These are phyloP conservation scores for Acacia acuminata DNA, from an alignment of 306 rosid species.

Conservation along the genomic window DNA sequence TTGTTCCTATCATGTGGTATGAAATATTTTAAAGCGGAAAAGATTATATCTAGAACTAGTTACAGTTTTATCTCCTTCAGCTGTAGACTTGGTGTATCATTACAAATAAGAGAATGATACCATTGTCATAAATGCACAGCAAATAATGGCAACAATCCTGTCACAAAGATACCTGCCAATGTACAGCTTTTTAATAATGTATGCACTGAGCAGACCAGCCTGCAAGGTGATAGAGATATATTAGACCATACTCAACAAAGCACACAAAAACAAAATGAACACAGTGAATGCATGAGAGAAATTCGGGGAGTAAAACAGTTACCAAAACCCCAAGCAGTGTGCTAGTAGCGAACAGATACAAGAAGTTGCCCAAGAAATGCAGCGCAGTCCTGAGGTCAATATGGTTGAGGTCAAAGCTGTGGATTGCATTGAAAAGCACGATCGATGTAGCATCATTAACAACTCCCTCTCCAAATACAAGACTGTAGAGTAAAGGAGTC, in stretches of 20 bases:
- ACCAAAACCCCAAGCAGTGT: conserved; percentile 87
- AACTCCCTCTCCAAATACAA: conserved; percentile 98
- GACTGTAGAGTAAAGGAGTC: conserved; percentile 96
- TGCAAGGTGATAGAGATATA: conserved; percentile 43
- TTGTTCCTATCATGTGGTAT: not conserved
- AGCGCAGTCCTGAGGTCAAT: conserved; percentile 59
- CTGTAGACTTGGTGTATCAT: not conserved
- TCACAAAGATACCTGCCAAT: conserved; percentile 71
- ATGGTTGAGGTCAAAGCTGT: conserved; percentile 79
- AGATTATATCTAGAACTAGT: conserved; percentile 18
- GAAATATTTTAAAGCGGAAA: conserved; percentile 10
- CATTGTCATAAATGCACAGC: conserved; percentile 10
- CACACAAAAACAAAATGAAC: conserved; percentile 8
- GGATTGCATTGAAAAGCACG: conserved; percentile 95
- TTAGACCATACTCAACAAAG: conserved; percentile 25
- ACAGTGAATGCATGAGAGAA: conserved; percentile 15
- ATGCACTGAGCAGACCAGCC: conserved; percentile 94
- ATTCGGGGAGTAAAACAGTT: conserved; percentile 33
- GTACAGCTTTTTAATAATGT: conserved; percentile 79
- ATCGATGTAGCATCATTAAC: conserved; percentile 98
- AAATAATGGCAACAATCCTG: conserved; percentile 8
- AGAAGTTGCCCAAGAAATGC: conserved; percentile 72
- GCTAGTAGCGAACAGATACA: conserved; percentile 76
- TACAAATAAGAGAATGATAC: conserved; percentile 8
- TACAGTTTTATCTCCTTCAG: not conserved